phyloP scores from a whole-genome alignment of 208 protist species.

The Novymonas esmeraldas region DNA sequence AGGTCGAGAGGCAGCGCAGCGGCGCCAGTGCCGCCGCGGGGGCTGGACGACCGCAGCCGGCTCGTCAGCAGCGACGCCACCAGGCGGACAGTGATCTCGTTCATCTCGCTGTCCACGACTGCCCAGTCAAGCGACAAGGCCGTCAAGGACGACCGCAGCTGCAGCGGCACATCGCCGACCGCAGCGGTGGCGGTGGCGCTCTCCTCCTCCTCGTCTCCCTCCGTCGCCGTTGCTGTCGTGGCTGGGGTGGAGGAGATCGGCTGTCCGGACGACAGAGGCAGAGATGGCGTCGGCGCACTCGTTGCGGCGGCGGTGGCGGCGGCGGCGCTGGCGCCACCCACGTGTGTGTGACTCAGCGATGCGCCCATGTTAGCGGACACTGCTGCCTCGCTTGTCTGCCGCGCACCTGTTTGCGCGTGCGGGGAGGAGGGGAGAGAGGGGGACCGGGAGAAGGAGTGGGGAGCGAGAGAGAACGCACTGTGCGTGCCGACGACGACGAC shows the following conservation, averaged over 20 bases:
- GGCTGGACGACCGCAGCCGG: slow-evolving; percentile 7
- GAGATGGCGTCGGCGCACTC: not conserved
- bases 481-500: not conserved
- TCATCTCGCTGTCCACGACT: slow-evolving; percentile 18
- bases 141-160: slow-evolving; percentile 10
- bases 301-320: not conserved
- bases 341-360: slow-evolving; percentile 12
- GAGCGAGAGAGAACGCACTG: too few relatives aligned
- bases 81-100: slow-evolving; percentile 16
- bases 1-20: not conserved
- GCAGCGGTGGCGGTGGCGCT: not conserved
- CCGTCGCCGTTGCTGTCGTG: not conserved
- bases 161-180: slow-evolving; percentile 4
- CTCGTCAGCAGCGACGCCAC: slow-evolving; percentile 17
- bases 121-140: slow-evolving; percentile 22
- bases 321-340: not conserved
- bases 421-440: too few relatives aligned
- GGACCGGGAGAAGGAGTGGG: too few relatives aligned
- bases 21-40: not conserved
- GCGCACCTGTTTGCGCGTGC: not conserved
- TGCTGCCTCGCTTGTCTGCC: too few relatives aligned
- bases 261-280: not conserved
- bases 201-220: not conserved
- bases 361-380: too few relatives aligned
- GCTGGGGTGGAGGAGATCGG: not conserved